These are phyloP conservation scores for Drosera spatulata DNA, from an alignment of 179 eudicot species.

Conservation along the genomic window DNA sequence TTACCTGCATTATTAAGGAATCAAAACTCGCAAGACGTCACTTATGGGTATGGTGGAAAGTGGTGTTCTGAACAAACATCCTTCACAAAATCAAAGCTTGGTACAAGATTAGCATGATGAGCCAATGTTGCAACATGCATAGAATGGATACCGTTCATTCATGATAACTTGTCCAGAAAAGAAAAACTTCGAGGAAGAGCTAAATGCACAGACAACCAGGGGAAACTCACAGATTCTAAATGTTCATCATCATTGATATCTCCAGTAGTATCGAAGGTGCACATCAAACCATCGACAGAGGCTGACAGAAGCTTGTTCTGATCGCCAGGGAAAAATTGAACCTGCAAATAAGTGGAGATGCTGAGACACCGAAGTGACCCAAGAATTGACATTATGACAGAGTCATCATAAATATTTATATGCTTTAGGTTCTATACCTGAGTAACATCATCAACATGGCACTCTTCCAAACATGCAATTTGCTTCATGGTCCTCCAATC, in stretches of 20 bases:
- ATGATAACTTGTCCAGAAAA: too few relatives aligned
- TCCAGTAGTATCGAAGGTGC: conserved; percentile 77
- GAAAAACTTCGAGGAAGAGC: not conserved
- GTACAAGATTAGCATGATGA: too few relatives aligned
- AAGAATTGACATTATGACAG: not conserved
- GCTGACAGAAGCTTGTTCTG: conserved; percentile 83
- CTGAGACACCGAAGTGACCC: not conserved
- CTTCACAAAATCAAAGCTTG: too few relatives aligned
- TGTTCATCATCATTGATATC: conserved; percentile 84
- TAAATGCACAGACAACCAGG: not conserved
- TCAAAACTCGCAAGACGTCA: not conserved
- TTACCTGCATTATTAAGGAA: conserved; percentile 36
- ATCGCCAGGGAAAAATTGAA: conserved; percentile 70
- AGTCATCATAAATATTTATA: not conserved
- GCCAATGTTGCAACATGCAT: too few relatives aligned
- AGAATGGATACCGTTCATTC: too few relatives aligned
- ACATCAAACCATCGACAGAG: conserved; percentile 94
- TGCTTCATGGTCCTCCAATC: conserved; percentile 89
- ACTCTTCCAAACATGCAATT: conserved; percentile 87
- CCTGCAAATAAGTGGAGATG: conserved; percentile 28
- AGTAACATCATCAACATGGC: conserved; percentile 95
- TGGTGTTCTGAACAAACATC: too few relatives aligned
- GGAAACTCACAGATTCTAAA: conserved; percentile 61
- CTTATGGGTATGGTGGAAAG: too few relatives aligned
- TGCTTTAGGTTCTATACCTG: conserved; percentile 37